A percentile compares a stretch with the other conserved stretches of the same genome.
phyloP scores from a whole-genome alignment of 495 filamentous ascomycete species.

The Aspergillus nidulans region DNA sequence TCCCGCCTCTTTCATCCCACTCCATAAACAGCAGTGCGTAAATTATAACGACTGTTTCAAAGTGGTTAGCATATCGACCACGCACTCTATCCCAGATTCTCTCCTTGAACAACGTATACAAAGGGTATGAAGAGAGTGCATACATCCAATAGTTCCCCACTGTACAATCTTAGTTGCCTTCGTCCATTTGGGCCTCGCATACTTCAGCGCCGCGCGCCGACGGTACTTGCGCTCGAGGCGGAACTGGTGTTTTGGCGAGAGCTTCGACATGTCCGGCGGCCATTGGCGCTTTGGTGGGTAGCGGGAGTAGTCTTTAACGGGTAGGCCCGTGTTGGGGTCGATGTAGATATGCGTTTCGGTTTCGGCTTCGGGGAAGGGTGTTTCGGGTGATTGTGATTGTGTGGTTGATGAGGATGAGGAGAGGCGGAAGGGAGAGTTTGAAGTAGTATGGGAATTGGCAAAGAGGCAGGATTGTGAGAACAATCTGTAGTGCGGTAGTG shows the following conservation, averaged over 20 bases:
- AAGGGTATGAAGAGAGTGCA: constrained; percentile 20
- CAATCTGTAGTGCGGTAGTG: neutral
- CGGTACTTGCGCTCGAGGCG: constrained; percentile 61
- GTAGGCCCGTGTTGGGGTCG: constrained; percentile 9
- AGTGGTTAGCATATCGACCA: constrained; percentile 17
- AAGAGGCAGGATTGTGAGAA: neutral
- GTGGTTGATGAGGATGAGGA: constrained; percentile 1
- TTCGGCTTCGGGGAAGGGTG: neutral
- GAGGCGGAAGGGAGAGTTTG: constrained; percentile 3
- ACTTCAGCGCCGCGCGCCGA: constrained; percentile 65
- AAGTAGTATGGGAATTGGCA: neutral
- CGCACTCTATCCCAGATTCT: neutral
- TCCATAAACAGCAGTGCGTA: constrained; percentile 79
- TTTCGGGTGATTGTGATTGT: constrained; percentile 11
- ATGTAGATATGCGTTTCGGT: neutral
- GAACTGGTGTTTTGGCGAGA: constrained; percentile 81
- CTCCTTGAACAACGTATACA: too few species aligned
- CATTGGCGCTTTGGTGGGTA: constrained; percentile 83
- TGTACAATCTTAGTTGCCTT: constrained; percentile 69
- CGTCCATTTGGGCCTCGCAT: constrained; percentile 66
- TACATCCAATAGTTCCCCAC: constrained; percentile 61
- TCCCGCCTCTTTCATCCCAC: constrained; percentile 54
- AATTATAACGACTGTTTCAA: constrained; percentile 58
- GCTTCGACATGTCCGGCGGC: constrained; percentile 85
- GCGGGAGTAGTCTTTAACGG: constrained; percentile 39